These are phyloP conservation scores for Alternaria postmessia DNA, from an alignment of 2,329 filamentous ascomycete genomes.

Conservation along the genomic window DNA sequence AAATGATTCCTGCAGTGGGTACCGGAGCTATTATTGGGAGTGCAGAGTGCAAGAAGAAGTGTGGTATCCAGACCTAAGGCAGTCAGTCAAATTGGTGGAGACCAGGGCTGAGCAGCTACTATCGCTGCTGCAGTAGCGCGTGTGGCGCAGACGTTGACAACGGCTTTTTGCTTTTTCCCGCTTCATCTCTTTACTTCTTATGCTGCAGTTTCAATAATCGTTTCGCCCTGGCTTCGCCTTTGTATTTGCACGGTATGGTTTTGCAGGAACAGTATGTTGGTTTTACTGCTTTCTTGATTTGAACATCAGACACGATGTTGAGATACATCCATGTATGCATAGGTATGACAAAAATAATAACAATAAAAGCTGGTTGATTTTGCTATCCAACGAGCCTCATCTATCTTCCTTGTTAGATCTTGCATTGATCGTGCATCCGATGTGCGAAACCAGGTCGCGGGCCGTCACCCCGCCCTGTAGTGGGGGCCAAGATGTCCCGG, in stretches of 20 bases:
- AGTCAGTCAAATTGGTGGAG: neutral
- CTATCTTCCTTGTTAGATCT: neutral
- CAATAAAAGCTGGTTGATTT: neutral
- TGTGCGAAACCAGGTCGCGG: neutral
- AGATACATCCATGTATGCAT: neutral
- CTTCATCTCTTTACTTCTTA: neutral
- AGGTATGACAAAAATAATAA: neutral
- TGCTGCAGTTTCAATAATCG: neutral
- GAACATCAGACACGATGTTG: neutral
- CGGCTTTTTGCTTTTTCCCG: neutral
- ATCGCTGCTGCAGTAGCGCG: neutral
- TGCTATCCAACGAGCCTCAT: neutral
- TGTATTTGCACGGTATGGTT: neutral
- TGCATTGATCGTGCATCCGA: neutral
- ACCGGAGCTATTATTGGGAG: constrained; percentile 55
- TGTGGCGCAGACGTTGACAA: neutral
- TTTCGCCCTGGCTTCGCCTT: neutral
- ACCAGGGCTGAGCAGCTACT: neutral
- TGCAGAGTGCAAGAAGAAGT: constrained; percentile 51
- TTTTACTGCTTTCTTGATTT: neutral
- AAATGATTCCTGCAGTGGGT: constrained; percentile 50
- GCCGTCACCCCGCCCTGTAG: constrained; percentile 1
- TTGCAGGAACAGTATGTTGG: neutral
- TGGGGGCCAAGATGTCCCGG: constrained; percentile 1
- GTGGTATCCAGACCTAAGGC: constrained; percentile 29